Percentiles rank a stretch among this genome's conserved stretches.
phyloP scores from a whole-genome alignment of 352 stramenopile genomes.

The Pythium apleroticum region DNA sequence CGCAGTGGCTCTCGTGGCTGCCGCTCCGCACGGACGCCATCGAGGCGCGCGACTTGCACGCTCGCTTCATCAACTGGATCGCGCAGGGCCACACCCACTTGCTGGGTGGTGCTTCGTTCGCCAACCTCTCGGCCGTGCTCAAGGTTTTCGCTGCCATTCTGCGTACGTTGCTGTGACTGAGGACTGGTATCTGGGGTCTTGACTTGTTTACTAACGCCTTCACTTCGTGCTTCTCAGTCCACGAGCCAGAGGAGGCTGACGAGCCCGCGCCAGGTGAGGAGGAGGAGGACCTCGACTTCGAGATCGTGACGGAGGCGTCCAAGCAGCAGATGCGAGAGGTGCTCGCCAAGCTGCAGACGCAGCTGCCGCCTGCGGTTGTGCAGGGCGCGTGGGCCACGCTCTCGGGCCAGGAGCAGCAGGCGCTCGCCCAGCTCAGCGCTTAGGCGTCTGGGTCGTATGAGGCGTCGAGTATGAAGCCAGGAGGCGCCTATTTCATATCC shows the following conservation, averaged over 20 bases:
- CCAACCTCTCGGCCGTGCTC: conserved; percentile 61
- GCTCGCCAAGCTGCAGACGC: conserved; percentile 65
- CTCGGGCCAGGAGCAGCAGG: conserved; percentile 68
- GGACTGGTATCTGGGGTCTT: conserved; percentile 5
- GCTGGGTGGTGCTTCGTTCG: conserved; percentile 58
- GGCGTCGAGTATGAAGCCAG: conserved; percentile 1
- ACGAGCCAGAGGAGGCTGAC: conserved; percentile 56
- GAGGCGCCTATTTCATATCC: conserved; percentile 1
- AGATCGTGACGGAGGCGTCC: conserved; percentile 63
- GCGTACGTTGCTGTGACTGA: conserved; percentile 42
- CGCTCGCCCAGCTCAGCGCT: conserved; percentile 50
- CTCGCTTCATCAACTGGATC: conserved; percentile 66
- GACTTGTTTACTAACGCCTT: not conserved
- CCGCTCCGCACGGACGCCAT: conserved; percentile 77
- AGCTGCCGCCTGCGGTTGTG: conserved; percentile 57
- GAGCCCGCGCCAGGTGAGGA: conserved; percentile 33
- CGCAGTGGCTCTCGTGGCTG: conserved; percentile 79
- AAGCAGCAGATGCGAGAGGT: conserved; percentile 60
- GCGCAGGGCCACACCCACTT: conserved; percentile 56
- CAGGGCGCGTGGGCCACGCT: conserved; percentile 72
- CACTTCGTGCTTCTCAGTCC: conserved; percentile 39
- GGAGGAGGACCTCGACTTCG: conserved; percentile 67
- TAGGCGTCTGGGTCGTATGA: not conserved
- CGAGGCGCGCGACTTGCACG: conserved; percentile 77
- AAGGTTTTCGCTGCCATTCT: conserved; percentile 78